Percentiles rank a stretch among this genome's conserved stretches.
Conservation (phyloP, 768 basidiomycete genomes). For the Lactarius tabidus region DNA sequence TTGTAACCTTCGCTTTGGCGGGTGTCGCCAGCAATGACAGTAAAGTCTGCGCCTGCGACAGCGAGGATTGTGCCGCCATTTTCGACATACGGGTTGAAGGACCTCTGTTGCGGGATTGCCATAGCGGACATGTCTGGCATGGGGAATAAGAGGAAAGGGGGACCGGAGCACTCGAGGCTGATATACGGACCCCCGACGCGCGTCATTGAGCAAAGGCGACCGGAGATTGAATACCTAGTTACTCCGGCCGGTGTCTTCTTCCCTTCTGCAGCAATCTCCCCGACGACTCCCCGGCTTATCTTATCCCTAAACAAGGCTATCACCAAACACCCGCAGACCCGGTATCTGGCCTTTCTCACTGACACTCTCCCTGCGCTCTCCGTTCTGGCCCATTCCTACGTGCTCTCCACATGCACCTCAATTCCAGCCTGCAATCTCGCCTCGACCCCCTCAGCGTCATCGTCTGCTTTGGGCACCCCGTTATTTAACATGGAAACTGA, state of each 20-base stretch:
- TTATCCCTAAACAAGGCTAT: slow-evolving; percentile 12
- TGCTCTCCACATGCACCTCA: neutral
- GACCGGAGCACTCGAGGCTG: neutral
- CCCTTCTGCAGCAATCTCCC: neutral
- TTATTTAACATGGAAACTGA: slow-evolving; percentile 5
- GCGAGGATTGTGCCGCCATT: slow-evolving; percentile 97
- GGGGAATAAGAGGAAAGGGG: slow-evolving; percentile 3
- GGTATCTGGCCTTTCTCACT: neutral
- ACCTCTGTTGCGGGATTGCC: slow-evolving; percentile 45
- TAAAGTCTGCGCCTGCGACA: slow-evolving; percentile 90
- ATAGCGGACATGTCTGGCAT: slow-evolving; percentile 25
- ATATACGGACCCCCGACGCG: slow-evolving; percentile 21
- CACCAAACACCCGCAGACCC: neutral
- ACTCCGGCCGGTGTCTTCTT: neutral
- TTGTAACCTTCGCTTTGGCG: slow-evolving; percentile 95
- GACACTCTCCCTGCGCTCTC: neutral
- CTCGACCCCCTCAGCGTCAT: neutral
- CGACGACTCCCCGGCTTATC: slow-evolving; percentile 20
- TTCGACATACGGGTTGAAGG: slow-evolving; percentile 86
- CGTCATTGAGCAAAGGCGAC: slow-evolving; percentile 15
- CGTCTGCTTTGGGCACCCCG: neutral
- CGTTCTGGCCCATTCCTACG: neutral
- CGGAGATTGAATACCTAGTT: slow-evolving; percentile 16
- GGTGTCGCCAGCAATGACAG: slow-evolving; percentile 94
- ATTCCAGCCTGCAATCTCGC: neutral